Evolutionary conservation across 2,329 filamentous ascomycete genomes (phyloP).

Genomic region (Trichoderma cornu-damae): DNA sequence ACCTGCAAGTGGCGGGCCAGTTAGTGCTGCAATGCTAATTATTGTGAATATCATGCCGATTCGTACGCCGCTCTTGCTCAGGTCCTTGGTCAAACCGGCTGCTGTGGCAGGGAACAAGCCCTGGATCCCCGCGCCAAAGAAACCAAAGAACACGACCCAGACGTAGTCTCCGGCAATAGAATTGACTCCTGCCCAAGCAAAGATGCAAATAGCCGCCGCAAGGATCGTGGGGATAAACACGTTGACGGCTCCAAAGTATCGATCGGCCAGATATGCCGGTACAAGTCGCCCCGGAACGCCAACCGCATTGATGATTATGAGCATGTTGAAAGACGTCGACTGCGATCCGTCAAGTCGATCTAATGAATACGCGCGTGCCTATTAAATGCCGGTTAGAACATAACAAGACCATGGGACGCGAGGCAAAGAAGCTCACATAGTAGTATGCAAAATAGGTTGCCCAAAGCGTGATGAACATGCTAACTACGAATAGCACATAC

Average conservation of each 20-base stretch:
- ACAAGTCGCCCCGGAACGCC: constrained; percentile 53
- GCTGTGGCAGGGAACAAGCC: constrained; percentile 56
- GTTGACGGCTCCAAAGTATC: constrained; percentile 50
- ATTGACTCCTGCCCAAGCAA: constrained; percentile 50
- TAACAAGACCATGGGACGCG: neutral
- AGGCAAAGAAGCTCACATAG: constrained; percentile 29
- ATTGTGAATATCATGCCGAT: constrained; percentile 59
- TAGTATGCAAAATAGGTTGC: constrained; percentile 49
- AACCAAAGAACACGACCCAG: constrained; percentile 60
- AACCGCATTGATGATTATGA: constrained; percentile 56
- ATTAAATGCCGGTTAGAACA: neutral
- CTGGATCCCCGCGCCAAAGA: constrained; percentile 60
- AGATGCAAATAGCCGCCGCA: constrained; percentile 42
- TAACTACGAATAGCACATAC: constrained; percentile 36
- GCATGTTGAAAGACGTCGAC: constrained; percentile 49
- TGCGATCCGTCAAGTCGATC: constrained; percentile 44
- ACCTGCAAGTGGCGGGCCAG: constrained; percentile 51
- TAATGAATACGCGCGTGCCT: constrained; percentile 38
- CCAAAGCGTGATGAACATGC: constrained; percentile 42
- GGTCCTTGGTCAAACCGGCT: constrained; percentile 45
- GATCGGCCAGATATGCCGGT: constrained; percentile 52
- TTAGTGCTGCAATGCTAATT: constrained; percentile 49
- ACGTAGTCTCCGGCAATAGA: constrained; percentile 40
- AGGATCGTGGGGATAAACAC: constrained; percentile 48
- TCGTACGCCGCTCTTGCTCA: constrained; percentile 49